Evolutionary conservation across 495 filamentous ascomycete species (phyloP).

Genomic region (Extremus antarcticus): DNA sequence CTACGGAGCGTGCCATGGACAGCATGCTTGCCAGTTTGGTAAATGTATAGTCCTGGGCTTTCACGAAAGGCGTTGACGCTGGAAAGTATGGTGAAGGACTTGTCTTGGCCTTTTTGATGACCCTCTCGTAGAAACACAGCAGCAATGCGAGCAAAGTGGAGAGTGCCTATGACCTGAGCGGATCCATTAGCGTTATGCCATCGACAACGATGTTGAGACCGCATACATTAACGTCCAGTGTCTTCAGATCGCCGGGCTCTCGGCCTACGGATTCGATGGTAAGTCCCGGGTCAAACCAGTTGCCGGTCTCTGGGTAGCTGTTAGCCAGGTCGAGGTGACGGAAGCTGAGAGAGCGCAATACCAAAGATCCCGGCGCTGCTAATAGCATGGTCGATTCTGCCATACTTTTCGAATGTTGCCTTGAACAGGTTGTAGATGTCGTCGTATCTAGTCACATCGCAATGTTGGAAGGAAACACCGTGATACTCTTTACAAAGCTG

Average conservation of each 20-base stretch:
- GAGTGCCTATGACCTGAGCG: slow-evolving; percentile 1
- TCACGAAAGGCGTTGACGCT: slow-evolving; percentile 38
- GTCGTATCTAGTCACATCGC: slow-evolving; percentile 11
- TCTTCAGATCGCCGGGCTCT: neutral
- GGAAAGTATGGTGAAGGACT: slow-evolving; percentile 36
- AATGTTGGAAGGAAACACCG: slow-evolving; percentile 1
- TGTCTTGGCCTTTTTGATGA: slow-evolving; percentile 21
- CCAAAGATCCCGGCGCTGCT: slow-evolving; percentile 11
- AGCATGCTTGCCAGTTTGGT: slow-evolving; percentile 25
- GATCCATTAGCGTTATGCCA: neutral
- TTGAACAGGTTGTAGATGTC: slow-evolving; percentile 12
- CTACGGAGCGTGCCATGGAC: neutral
- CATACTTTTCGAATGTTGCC: slow-evolving; percentile 1
- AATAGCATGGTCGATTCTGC: slow-evolving; percentile 13
- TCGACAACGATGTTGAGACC: neutral
- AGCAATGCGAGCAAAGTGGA: slow-evolving; percentile 14
- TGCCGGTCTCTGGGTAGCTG: neutral
- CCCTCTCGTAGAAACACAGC: slow-evolving; percentile 11
- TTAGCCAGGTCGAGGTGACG: neutral
- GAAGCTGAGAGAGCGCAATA: neutral
- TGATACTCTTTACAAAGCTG: neutral
- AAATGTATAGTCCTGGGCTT: slow-evolving; percentile 36
- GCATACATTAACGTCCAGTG: slow-evolving; percentile 13
- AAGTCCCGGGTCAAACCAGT: slow-evolving; percentile 6
- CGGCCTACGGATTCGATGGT: slow-evolving; percentile 6